Evolutionary conservation across 768 basidiomycete genomes (phyloP), one percentile per base, ranked within the genome.

Genomic region (Leccinum variicolor): DNA sequence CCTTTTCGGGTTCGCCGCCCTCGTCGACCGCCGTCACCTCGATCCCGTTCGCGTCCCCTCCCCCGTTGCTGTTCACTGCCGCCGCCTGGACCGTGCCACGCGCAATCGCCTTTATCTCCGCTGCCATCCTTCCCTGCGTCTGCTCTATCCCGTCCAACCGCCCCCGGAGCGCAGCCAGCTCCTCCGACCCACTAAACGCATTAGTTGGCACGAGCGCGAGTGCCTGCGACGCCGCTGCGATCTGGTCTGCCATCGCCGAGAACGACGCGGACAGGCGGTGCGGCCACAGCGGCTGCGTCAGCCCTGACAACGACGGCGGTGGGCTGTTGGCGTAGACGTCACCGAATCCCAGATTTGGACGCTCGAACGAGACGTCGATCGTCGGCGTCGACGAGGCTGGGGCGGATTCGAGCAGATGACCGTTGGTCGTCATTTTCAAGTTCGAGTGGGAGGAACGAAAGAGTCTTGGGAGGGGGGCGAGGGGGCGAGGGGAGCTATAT

Each of bases 161-260:
- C 19, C 55, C 49, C 36, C 50, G 59, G 26, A 76, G 63, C 13
- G 48, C 51, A 3, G 54, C 59, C 36, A 74, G 39, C 33, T 64
- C 58, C 0, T 65, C 66, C 7, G 53, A 52, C 55, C 60, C 59
- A 41, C 56, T 67, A 49, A 58, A 66, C 8, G 66, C 60, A 4
- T 67, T 58, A 34, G 66, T 46, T 9, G 68, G 71, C 13, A 69
- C 64, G 25, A 65, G 62, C 8, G 74, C 68, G 39, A 77, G 69
- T 14, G 74, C 74, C 39, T 74, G 74, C 13, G 74, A 74, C n/a
- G 77, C 74, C 1, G 71, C 70, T n/a, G 67, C 65, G 53, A 78
- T 76, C 64, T 78, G 75, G 26, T 72, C 69, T 4, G 77, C 75
- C 63, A 78, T 75, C 25, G 73, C 67, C 13, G 70, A 66, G 49